Base-by-base conservation (phyloP, 495 filamentous ascomycete genomes). In the Hyaloscypha finlandica region DNA sequence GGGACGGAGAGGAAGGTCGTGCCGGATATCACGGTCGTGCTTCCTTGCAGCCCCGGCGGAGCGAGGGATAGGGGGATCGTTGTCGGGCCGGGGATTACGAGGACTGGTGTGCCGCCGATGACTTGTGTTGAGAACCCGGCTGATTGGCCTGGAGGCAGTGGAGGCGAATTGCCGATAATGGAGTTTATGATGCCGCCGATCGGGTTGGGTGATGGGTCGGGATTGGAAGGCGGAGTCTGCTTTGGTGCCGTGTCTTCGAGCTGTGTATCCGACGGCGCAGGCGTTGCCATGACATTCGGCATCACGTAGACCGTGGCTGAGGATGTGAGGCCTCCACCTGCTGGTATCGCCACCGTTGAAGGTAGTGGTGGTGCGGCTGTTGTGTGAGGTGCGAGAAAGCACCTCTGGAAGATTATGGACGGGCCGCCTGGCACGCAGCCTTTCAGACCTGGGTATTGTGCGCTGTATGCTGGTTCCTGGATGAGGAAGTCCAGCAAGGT, bases 371-470 rank as follows among this genome's bases (percentile, higher is more conserved):
- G 39, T 62, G 25, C 2, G 9, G 37, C 1, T 51, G 16, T 25
- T 11, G 51, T 53, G 19, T 8, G 8, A 14, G 51, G 16, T 20
- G 51, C 51, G 8, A 25, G 51, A n/a, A n/a, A 12, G 16, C 22
- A 60, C 12, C 3, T 39, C 3, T 6, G 3, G 35, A n/a, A 16
- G 16, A 66, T 11, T 32, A 72, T 64, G 0, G 66, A 64, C 14
- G 70, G 70, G 22, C 70, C 70, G 25, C 37, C 70, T 8, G 66
- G 63, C 20, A 69, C 16, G 39, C 67, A 72, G 32, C 33, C 1
- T 3, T 25, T 32, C 33, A 72, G 20, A 5, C 66, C 70, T 16
- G 70, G 52, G 54, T 58, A 68, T 59, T 72, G 63, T 3, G 51
- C 22, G 25, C 51, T 48, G 25, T 67, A 69, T n/a, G 59, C 11